These are phyloP conservation scores for Termitomyces sp. DNA, from an alignment of 768 basidiomycete genomes.

Conservation along the genomic window DNA sequence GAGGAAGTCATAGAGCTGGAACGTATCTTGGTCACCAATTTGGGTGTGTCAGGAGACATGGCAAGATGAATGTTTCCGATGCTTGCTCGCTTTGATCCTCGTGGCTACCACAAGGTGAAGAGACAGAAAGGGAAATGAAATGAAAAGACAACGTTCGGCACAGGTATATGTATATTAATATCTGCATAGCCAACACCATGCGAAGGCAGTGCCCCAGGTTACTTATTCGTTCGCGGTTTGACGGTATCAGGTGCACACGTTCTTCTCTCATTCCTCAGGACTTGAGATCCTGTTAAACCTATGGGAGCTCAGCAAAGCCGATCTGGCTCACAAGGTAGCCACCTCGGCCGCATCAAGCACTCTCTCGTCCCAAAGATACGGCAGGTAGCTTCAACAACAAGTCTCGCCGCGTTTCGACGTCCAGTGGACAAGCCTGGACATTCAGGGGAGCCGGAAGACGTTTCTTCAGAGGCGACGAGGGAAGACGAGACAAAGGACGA, in stretches of 20 bases:
- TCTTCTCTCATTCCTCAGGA: background rate
- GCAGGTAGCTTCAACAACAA: slow-evolving; percentile 4
- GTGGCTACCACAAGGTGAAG: slow-evolving; percentile 2
- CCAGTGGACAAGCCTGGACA: background rate
- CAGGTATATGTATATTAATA: background rate
- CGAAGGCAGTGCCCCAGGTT: slow-evolving; percentile 6
- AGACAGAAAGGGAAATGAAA: background rate
- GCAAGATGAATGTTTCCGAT: background rate
- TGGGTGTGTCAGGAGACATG: background rate
- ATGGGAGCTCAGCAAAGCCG: slow-evolving; percentile 33
- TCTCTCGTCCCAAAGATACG: slow-evolving; percentile 13
- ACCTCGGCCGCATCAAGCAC: slow-evolving; percentile 18
- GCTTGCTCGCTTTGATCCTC: background rate
- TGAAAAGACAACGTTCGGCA: background rate
- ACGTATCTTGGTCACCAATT: slow-evolving; percentile 31
- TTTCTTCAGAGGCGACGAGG: background rate
- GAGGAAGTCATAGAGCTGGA: slow-evolving; percentile 61
- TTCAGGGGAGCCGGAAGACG: background rate
- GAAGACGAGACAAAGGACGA: background rate
- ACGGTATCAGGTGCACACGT: background rate
- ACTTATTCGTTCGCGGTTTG: background rate
- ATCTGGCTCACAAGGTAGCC: slow-evolving; percentile 11
- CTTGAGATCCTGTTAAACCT: background rate
- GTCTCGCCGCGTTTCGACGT: background rate
- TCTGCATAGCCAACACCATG: background rate